Percentiles rank a stretch among this genome's conserved stretches.
Conservation (phyloP, 768 basidiomycete species). For the Suillus fuscotomentosus region DNA sequence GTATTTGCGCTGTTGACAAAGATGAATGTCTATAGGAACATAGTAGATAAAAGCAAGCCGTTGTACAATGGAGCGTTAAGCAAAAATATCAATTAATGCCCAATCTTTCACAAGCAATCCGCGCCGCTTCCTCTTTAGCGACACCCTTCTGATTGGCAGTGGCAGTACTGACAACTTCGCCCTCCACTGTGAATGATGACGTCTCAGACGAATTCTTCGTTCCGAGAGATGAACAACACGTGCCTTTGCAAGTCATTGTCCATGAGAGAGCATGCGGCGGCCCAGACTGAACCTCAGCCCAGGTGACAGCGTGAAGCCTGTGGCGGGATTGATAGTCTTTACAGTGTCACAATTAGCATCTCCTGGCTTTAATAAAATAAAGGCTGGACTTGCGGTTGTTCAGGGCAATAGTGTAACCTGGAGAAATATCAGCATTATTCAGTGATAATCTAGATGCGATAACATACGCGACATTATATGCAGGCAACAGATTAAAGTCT, state of each 20-base stretch:
- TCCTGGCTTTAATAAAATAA: not conserved
- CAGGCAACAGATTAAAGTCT: not conserved
- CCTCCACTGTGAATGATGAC: conserved; percentile 39
- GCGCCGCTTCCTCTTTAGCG: conserved; percentile 51
- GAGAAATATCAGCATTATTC: conserved; percentile 10
- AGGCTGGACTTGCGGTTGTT: conserved; percentile 45
- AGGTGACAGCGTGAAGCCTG: conserved; percentile 37
- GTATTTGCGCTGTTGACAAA: not conserved
- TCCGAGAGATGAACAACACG: conserved; percentile 13
- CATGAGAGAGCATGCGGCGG: conserved; percentile 43
- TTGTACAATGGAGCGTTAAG: conserved; percentile 6
- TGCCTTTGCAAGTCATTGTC: conserved; percentile 60
- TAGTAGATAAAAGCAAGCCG: not conserved
- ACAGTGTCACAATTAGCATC: not conserved
- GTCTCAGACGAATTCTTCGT: conserved; percentile 4
- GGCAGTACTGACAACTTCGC: conserved; percentile 46
- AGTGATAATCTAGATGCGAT: not conserved
- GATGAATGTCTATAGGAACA: no score
- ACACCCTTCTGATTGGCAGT: conserved; percentile 39
- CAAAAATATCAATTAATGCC: conserved; percentile 17
- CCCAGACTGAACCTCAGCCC: conserved; percentile 39
- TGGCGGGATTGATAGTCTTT: conserved; percentile 38
- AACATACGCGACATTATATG: conserved; percentile 11
- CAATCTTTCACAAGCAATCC: conserved; percentile 37
- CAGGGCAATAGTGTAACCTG: conserved; percentile 33